Conservation (phyloP, 345 rosid species). For the Cochlearia excelsa region DNA sequence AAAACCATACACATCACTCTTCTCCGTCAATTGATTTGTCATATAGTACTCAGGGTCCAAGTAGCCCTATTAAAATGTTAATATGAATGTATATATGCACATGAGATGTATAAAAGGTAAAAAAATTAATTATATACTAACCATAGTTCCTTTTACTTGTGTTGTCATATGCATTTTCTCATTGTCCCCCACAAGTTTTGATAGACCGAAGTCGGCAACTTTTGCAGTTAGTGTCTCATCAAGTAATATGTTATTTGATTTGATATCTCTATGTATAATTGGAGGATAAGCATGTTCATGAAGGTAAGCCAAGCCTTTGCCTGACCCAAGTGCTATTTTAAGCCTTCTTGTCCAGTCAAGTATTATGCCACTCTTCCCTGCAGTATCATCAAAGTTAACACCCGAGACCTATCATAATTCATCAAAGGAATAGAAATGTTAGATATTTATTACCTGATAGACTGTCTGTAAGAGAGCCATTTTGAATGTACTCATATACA, state of each 20-base stretch:
- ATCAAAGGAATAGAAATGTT: not conserved
- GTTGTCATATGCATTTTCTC: conserved; percentile 75
- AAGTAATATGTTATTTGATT: conserved; percentile 74
- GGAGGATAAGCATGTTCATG: conserved; percentile 97
- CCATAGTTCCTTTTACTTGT: conserved; percentile 98
- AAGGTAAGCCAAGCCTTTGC: conserved; percentile 78
- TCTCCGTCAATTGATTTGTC: conserved; percentile 85
- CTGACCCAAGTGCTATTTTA: conserved; percentile 71
- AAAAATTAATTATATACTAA: conserved; percentile 33
- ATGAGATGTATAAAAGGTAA: not conserved
- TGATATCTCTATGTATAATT: conserved; percentile 89
- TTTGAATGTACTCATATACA: conserved; percentile 67
- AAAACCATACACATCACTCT: conserved; percentile 92
- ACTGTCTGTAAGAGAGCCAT: conserved; percentile 59
- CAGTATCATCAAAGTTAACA: conserved; percentile 4
- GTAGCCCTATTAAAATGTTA: conserved; percentile 51
- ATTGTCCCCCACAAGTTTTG: conserved; percentile 56
- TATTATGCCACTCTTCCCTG: conserved; percentile 78
- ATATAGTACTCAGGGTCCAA: conserved; percentile 93
- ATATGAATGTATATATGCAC: not conserved
- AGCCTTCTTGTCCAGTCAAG: conserved; percentile 83
- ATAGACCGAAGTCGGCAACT: conserved; percentile 93
- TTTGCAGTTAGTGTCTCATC: conserved; percentile 78
- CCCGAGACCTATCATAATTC: not conserved
- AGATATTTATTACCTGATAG: conserved; percentile 67